Evolutionary conservation across 148 eudicot genomes (phyloP), one percentile per base, ranked within the genome.

Genomic region (Chenopodium quinoa): DNA sequence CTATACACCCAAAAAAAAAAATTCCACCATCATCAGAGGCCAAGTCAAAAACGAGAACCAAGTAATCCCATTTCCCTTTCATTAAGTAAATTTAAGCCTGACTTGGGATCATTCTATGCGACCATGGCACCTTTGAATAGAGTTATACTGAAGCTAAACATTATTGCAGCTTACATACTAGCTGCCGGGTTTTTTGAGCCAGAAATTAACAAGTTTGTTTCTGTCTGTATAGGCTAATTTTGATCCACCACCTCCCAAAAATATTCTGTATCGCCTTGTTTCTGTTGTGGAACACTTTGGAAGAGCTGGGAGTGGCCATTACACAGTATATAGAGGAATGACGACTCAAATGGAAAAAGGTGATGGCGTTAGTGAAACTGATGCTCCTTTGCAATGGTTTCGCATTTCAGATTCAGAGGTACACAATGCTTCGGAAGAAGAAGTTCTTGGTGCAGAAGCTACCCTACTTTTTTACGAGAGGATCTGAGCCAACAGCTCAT

Each of bases 281-380:
- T 93, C 99, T 67, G 99, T 88, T 52, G 97, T 93, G 74, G 91
- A 89, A 82, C 99, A 96, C 88, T 92, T 86, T 72, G 98, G 98
- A 84, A 88, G 81, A 78, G 86, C 91, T 58, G 91, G 89, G 66
- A 76, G 92, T 56, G 99, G 99, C 17, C 99, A 96, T 79, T 96
- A 96, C 85, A 91, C 87, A 4, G 95, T 96, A 70, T 96, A 93
- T 84, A 90, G 98, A 89, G 89, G 92, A 83, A 89, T 84, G 40
- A 78, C 19, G 50, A 76, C 75, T 76, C 81, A 87, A 34, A n/a
- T 68, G 23, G 82, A 70, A 12, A 79, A 82, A 2, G 83, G 44
- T 31, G 82, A 79, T 71, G 71, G 74, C 13, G 79, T 29, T 73
- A 83, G 81, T 71, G 65, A 63, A 77, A 22, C 52, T 4, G 76